Conservation (phyloP, 2,329 filamentous ascomycete species). For the Aureobasidium sp. region DNA sequence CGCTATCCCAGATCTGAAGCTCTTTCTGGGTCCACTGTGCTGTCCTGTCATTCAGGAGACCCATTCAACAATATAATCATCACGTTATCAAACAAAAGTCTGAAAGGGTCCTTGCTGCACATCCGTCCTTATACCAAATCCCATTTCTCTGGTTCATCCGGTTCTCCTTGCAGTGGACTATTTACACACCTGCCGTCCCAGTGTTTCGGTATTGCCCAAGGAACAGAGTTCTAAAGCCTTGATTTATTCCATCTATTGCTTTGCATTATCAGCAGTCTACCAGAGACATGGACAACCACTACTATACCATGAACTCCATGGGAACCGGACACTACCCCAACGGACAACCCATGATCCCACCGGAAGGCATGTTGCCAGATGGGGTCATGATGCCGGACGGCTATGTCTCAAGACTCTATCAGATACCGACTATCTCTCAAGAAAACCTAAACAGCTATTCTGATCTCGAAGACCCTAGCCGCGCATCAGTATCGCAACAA, state of each 20-base stretch:
- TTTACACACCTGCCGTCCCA: neutral
- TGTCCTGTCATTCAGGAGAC: constrained; percentile 9
- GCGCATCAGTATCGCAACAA: constrained; percentile 22
- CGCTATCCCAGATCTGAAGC: neutral
- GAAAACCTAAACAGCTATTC: constrained; percentile 28
- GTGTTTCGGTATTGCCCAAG: neutral
- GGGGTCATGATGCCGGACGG: constrained; percentile 24
- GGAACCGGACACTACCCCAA: constrained; percentile 24
- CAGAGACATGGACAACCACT: constrained; percentile 18
- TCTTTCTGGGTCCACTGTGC: constrained; percentile 9
- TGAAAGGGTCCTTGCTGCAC: neutral
- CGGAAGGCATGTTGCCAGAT: constrained; percentile 6
- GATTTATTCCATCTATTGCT: neutral
- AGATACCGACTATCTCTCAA: constrained; percentile 27
- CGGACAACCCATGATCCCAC: constrained; percentile 21
- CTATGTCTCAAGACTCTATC: constrained; percentile 23
- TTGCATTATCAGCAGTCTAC: neutral
- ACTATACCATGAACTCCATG: constrained; percentile 23
- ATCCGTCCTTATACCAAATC: neutral
- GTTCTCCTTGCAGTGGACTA: constrained; percentile 1
- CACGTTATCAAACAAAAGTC: neutral
- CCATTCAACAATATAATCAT: neutral
- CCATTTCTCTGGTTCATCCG: neutral
- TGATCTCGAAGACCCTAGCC: constrained; percentile 26
- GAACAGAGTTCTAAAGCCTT: neutral